Evolutionary conservation across 345 rosid species (phyloP).

Genomic region (Populus alba): DNA sequence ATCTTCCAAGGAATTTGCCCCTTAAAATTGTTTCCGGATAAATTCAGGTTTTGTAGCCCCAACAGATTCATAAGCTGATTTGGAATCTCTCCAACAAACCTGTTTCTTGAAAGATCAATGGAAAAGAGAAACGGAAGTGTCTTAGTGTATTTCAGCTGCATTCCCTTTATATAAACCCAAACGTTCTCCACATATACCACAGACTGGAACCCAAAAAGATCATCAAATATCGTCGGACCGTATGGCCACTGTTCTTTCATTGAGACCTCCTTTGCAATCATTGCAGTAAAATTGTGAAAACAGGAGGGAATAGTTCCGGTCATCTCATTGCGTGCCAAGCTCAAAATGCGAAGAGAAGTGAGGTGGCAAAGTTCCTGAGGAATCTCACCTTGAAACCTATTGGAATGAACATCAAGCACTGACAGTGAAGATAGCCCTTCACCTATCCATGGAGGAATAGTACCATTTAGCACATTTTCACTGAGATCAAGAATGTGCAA

Average conservation of each 20-base stretch:
- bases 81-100: constrained; percentile 39
- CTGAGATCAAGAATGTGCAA: constrained; percentile 13
- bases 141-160: background rate
- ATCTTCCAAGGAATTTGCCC: constrained; percentile 33
- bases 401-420: background rate
- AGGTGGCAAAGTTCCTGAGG: constrained; percentile 2
- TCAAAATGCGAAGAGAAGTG: constrained; percentile 1
- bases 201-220: background rate
- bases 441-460: constrained; percentile 8
- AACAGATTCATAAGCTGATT: constrained; percentile 14
- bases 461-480: constrained; percentile 5
- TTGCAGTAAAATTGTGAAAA: constrained; percentile 7
- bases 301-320: constrained; percentile 11
- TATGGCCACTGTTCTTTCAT: background rate
- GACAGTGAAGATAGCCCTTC: background rate
- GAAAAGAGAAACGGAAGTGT: constrained; percentile 16
- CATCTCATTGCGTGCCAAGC: constrained; percentile 14
- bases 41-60: constrained; percentile 27
- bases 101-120: constrained; percentile 14
- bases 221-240: background rate
- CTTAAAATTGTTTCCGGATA: constrained; percentile 27
- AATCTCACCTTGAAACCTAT: constrained; percentile 4
- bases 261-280: background rate
- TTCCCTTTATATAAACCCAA: constrained; percentile 4
- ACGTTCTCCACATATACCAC: constrained; percentile 2